phyloP scores from a whole-genome alignment of 495 filamentous ascomycete genomes.

The Aspergillus haitiensis region DNA sequence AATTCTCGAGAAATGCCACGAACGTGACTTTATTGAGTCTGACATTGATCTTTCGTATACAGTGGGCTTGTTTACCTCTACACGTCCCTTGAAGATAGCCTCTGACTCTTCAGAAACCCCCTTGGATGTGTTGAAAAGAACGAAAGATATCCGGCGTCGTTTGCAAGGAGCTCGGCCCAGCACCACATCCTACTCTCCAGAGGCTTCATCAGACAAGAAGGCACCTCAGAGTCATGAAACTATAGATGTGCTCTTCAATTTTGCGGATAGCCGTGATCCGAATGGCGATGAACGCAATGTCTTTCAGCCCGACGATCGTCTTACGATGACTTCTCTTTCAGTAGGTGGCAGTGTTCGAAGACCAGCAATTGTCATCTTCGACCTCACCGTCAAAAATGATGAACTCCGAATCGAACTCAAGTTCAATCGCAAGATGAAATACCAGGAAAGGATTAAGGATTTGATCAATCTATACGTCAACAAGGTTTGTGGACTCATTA shows the following conservation, averaged over 20 bases:
- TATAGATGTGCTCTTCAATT: conserved; percentile 18
- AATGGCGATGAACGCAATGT: neutral
- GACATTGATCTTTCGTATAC: conserved; percentile 47
- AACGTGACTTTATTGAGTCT: conserved; percentile 39
- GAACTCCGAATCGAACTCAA: conserved; percentile 5
- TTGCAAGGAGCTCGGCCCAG: conserved; percentile 28
- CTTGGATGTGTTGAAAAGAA: conserved; percentile 13
- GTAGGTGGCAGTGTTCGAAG: neutral
- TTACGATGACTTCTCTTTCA: neutral
- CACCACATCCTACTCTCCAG: conserved; percentile 4
- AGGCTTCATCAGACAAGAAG: neutral
- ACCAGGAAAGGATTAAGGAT: conserved; percentile 1
- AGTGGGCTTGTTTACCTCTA: conserved; percentile 52
- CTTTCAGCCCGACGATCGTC: neutral
- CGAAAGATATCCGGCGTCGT: conserved; percentile 17
- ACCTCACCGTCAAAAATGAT: neutral
- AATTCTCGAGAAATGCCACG: conserved; percentile 45
- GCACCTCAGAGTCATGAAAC: neutral
- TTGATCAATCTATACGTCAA: neutral
- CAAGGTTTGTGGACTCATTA: neutral
- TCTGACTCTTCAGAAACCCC: neutral
- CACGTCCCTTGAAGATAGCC: conserved; percentile 28
- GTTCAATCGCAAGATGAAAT: conserved; percentile 10
- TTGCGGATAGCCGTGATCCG: neutral
- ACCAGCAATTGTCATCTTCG: neutral